Base-by-base conservation (phyloP, 2,329 filamentous ascomycete species). In the Arthrinium puccinioides region DNA sequence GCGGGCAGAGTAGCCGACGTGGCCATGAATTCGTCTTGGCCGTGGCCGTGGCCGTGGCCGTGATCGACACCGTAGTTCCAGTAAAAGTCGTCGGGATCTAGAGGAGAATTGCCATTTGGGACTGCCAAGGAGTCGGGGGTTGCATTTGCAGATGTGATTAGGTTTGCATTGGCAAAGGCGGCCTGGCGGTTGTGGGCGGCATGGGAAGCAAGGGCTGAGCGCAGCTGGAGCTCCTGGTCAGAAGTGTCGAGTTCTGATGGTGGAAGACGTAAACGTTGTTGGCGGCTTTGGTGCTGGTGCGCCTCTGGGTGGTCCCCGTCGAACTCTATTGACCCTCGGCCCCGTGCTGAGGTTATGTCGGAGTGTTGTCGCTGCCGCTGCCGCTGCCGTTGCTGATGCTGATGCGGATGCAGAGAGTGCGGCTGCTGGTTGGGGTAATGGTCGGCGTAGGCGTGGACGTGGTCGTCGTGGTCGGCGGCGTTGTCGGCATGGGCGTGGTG, bases 41-140 rank as follows among this genome's bases (percentile, higher is more conserved):
- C 26, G 62, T 56, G 45, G 64, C 61, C 64, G 66, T 66, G n/a
- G n/a, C n/a, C n/a, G 48, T 65, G 61, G 50, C 39, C 34, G 33
- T 41, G 19, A 15, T 37, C 23, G 40, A 55, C 57, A 49, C 61
- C 61, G 51, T 70, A 71, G 54, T 61, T 66, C 48, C 66, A 67
- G 59, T 76, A 76, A 56, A 74, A 76, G 54, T 72, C 64, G 66
- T 73, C 70, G 48, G 72, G 69, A 49, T 72, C 66, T 58, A 67
- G 25, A n/a, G n/a, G n/a, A 16, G 31, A 20, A 9, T 23, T 19
- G 33, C 33, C 33, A 36, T 36, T n/a, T n/a, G n/a, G n/a, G n/a
- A n/a, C n/a, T n/a, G n/a, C n/a, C n/a, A 18, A 16, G 33, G 16
- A 21, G 21, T 27, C 18, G 26, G 23, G 16, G 33, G 24, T n/a